Evolutionary conservation across 2,329 filamentous ascomycete species (phyloP).

Genomic region (Calonectria pauciramosa): DNA sequence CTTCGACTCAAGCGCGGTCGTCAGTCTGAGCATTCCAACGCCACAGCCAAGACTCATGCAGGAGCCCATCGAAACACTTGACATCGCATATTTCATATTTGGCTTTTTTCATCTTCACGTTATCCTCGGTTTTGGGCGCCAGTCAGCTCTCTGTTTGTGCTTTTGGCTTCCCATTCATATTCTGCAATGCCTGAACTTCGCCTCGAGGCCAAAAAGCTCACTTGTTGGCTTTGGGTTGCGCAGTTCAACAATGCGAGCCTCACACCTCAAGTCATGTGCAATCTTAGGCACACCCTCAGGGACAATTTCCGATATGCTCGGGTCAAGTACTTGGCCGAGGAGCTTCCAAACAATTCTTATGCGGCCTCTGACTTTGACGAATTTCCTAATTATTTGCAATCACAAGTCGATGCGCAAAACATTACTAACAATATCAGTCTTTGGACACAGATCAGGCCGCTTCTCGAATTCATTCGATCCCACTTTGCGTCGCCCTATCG

Average conservation of each 20-base stretch:
- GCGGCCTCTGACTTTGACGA: conserved; percentile 25
- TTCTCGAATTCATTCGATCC: conserved; percentile 52
- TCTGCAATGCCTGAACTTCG: background rate
- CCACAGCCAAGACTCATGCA: background rate
- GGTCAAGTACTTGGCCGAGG: conserved; percentile 10
- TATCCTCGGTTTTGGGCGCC: background rate
- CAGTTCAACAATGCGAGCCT: conserved; percentile 1
- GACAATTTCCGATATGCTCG: background rate
- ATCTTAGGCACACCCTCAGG: background rate
- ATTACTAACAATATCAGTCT: conserved; percentile 49
- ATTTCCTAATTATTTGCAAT: conserved; percentile 44
- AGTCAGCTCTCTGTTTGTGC: background rate
- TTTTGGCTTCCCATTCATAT: background rate
- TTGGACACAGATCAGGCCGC: conserved; percentile 48
- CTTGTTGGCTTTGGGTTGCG: background rate
- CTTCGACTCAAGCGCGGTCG: background rate
- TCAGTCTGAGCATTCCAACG: background rate
- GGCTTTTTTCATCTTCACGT: background rate
- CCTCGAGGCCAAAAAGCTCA: background rate
- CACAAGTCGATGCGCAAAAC: conserved; percentile 44
- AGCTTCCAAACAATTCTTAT: conserved; percentile 45
- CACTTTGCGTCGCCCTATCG: conserved; percentile 35
- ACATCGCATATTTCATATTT: background rate
- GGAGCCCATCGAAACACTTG: background rate
- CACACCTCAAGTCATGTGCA: background rate